phyloP scores from a whole-genome alignment of 164 flowering plant genomes.

The Piper longum region DNA sequence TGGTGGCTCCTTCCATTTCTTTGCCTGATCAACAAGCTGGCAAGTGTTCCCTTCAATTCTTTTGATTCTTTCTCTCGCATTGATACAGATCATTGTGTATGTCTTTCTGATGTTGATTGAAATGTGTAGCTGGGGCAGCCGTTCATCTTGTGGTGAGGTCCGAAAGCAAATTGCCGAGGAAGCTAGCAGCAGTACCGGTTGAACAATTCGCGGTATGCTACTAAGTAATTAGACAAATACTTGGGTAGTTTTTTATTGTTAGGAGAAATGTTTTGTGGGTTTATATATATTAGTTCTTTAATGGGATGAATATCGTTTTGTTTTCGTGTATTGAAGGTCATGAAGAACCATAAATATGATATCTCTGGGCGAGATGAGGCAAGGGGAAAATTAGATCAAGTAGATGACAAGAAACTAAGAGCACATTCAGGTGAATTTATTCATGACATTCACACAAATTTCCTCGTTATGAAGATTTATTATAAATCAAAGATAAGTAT shows the following conservation, averaged over 20 bases:
- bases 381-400: neutral
- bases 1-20: neutral
- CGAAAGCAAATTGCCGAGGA: neutral
- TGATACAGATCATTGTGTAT: too few species aligned
- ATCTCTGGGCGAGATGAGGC: neutral
- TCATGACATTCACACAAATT: neutral
- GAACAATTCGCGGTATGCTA: neutral
- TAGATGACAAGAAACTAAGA: neutral
- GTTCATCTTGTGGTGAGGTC: neutral
- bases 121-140: neutral
- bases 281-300: neutral
- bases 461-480: neutral
- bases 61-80: too few species aligned
- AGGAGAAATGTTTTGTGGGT: neutral
- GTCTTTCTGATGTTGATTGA: neutral
- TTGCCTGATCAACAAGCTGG: neutral
- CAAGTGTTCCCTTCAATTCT: too few species aligned
- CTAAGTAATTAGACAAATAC: neutral
- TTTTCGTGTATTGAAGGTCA: neutral
- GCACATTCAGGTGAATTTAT: neutral
- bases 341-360: neutral
- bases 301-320: neutral
- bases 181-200: neutral
- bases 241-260: too few species aligned
- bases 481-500: too few species aligned